Percentiles rank a stretch among this genome's conserved stretches.
phyloP scores from a whole-genome alignment of 1,139 yeast genomes.

The Waltiozyma sp. region DNA sequence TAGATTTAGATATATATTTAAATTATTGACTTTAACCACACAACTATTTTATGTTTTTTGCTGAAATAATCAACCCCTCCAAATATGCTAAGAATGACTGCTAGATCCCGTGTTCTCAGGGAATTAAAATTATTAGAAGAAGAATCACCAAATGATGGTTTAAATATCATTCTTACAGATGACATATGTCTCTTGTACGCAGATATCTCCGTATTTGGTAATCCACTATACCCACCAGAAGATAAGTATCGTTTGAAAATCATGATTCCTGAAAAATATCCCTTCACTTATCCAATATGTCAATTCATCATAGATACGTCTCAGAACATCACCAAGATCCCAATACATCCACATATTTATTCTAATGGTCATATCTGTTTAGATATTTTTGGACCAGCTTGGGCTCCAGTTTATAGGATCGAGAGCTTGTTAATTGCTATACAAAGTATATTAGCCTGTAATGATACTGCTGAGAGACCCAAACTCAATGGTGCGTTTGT shows the following conservation, averaged over 20 bases:
- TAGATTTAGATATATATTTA: no score
- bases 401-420: constrained; percentile 64
- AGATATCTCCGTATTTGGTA: constrained; percentile 14
- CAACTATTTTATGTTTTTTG: no score
- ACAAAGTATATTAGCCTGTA: constrained; percentile 54
- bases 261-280: constrained; percentile 38
- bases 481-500: constrained; percentile 43
- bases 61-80: no score
- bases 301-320: constrained; percentile 29
- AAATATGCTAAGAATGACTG: constrained; percentile 4
- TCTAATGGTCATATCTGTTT: constrained; percentile 68
- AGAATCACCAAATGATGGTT: constrained; percentile 8
- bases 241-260: constrained; percentile 29
- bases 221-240: constrained; percentile 21
- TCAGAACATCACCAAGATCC: constrained; percentile 26
- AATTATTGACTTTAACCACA: no score
- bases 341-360: constrained; percentile 64
- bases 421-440: constrained; percentile 44
- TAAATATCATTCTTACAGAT: constrained; percentile 10
- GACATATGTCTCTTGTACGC: constrained; percentile 13
- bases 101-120: constrained; percentile 10
- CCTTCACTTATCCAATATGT: constrained; percentile 55
- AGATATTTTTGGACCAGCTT: constrained; percentile 50
- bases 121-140: constrained; percentile 11
- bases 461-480: constrained; percentile 28